Percentiles rank a stretch among this genome's conserved stretches.
phyloP scores from a whole-genome alignment of 768 basidiomycete species.

The Agrocybe pediades region DNA sequence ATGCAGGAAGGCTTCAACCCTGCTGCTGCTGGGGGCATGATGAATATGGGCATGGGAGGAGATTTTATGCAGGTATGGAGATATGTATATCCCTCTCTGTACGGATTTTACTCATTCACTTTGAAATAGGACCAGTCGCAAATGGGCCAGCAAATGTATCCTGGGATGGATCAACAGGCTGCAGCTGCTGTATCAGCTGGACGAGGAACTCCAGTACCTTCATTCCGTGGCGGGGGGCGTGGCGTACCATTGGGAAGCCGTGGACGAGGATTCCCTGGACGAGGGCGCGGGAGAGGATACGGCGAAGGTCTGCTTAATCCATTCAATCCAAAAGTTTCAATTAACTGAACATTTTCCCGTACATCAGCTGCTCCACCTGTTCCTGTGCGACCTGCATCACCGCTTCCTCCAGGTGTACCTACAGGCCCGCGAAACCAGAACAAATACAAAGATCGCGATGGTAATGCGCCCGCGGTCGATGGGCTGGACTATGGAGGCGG shows the following conservation, averaged over 20 bases:
- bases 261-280: slow-evolving; percentile 42
- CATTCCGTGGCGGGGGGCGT: slow-evolving; percentile 33
- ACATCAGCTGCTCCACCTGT: slow-evolving; percentile 40
- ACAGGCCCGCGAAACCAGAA: slow-evolving; percentile 88
- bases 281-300: slow-evolving; percentile 47
- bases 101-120: slow-evolving; percentile 4
- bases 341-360: slow-evolving; percentile 6
- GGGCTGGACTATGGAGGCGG: slow-evolving; percentile 78
- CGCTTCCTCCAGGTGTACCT: slow-evolving; percentile 83
- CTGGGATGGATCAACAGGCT: slow-evolving; percentile 56
- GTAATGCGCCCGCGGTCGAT: slow-evolving; percentile 82
- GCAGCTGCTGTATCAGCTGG: slow-evolving; percentile 48
- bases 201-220: slow-evolving; percentile 34
- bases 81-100: slow-evolving; percentile 20
- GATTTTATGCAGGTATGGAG: slow-evolving; percentile 76
- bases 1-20: slow-evolving; percentile 48
- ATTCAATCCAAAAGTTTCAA: slow-evolving; percentile 9
- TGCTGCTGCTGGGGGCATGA: slow-evolving; percentile 53
- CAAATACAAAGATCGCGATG: slow-evolving; percentile 88
- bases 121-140: slow-evolving; percentile 50
- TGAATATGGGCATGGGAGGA: slow-evolving; percentile 70
- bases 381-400: slow-evolving; percentile 78
- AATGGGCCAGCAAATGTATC: slow-evolving; percentile 73
- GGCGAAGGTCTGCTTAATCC: slow-evolving; percentile 35
- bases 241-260: slow-evolving; percentile 40